Evolutionary conservation across 2,329 filamentous ascomycete species (phyloP), one percentile per base, ranked within the genome.

Genomic region (Leptographium wingfieldii): DNA sequence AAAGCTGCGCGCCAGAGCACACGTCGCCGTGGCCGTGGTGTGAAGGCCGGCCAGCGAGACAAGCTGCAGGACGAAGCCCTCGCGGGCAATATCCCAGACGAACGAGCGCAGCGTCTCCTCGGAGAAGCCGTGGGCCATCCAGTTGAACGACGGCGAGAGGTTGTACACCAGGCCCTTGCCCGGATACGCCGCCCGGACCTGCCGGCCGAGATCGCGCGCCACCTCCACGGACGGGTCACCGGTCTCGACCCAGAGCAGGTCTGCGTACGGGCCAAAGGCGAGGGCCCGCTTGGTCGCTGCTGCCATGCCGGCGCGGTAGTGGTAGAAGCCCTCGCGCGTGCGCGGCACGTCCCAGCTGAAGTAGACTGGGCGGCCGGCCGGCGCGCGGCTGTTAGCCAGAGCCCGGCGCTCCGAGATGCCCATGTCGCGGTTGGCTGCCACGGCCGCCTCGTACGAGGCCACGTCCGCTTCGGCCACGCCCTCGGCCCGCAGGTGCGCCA

Each of bases 221-320:
- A 95, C 88, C 57, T 82, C 73, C 12, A 97, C 90, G 65, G 84
- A 86, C 27, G 94, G 92, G 66, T 94, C 88, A 56, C 89, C 92
- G 0, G 94, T 97, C 76, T 99, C 94, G 55, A 97, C 89, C 94
- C 94, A 99, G 14, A 97, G 81, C 22, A 99, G 85, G 72, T 99
- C 94, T 1, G 94, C 91, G 69, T 90, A 96, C 0, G 92, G 92
- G 0, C 86, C 91, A 68, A 95, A 97, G 56, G 88, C 90, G 62
- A 95, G 85, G 2, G 92, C 92, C 59, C 94, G 88, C 78, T 97
- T 97, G 46, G 90, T 96, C 1, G 94, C 92, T 0, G 92, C 90
- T 7, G 79, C 74, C 77, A 96, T 87, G 65, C 91, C 92, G 16
- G 88, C 88, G 56, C 82, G 81, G 80, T 90, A 95, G 73, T 96